Base-by-base conservation (phyloP, 2,329 filamentous ascomycete species). In the Penicillium olsonii region DNA sequence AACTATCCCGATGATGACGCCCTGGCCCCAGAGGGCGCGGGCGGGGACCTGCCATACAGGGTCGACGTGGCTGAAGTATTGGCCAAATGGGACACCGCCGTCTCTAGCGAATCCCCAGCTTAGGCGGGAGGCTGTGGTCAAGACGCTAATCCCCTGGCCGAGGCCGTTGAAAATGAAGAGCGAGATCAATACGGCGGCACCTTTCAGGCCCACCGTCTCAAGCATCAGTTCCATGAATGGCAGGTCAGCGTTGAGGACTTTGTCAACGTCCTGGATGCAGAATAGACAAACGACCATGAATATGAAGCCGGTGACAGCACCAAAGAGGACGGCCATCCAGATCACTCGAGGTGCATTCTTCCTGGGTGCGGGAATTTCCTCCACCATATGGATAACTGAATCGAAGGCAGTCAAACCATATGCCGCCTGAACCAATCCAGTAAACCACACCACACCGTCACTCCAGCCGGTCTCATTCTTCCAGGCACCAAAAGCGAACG, bases 391-490 rank as follows among this genome's bases (percentile, higher is more conserved):
- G 31, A 83, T 81, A 27, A 81, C 80, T 0, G 80, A 78, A 57
- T 84, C 81, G 53, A 83, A 83, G 1, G 80, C 80, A 0, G 78
- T 81, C 14, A 82, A 64, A 2, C 78, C 80, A 46, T 83, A 83
- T 0, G 80, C 80, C 1, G 78, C 76, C 55, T 83, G 80, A 0
- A 83, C 72, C 1, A 84, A 74, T 4, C 81, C 81, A 0, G 77
- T 75, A 55, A 84, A 83, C 78, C 79, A 83, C n/a, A 76, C 75
- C 0, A 83, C 75, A 1, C 79, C 79, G 37, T 80, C 73, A 1
- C 68, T 63, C 80, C 80, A 83, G n/a, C 79, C 75, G 0, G 74
- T 77, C 43, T 75, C 59, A 58, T 78, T 78, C 47, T 75, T 71
- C 79, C 79, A 83, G 0, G 57, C 60, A 0, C 76, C 77, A 43